Base-by-base conservation (phyloP, 2,329 filamentous ascomycete genomes). In the Cadophora gregata region DNA sequence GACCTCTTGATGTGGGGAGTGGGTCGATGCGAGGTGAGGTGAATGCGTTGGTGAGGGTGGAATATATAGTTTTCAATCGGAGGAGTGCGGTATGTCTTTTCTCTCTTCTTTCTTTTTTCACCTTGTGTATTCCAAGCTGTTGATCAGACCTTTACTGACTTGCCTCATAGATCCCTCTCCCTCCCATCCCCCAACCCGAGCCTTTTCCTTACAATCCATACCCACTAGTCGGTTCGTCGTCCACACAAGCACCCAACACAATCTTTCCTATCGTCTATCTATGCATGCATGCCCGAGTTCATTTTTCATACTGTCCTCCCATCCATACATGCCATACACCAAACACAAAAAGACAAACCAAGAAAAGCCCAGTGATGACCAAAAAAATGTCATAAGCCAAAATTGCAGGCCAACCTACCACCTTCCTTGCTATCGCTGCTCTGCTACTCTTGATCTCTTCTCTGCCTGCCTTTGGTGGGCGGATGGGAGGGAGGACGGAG, bases 21-120 rank as follows among this genome's bases (percentile, higher is more conserved):
- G n/a, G n/a, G 64, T 42, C 64, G 66, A 55, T 68, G 38, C 61
- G 68, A 65, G 38, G 63, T 62, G 59, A 59, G 58, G 64, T 50
- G 38, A 36, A 59, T 63, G 65, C 67, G 66, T 74, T 69, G 69
- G 63, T 75, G 75, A 76, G 53, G 69, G 71, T 65, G 63, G 67
- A 71, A 72, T 71, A 73, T 68, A 72, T 78, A 78, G 77, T 78
- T 78, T 78, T 78, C 77, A 78, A 78, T 78, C 77, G 74, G 75
- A 78, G 76, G 67, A 64, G 69, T 62, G 66, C 70, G 69, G 76
- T 77, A 72, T 60, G 71, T 70, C 38, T 36, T 38, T 16, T 64
- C 25, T 56, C 8, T 55, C 53, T 64, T 12, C 10, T 3, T 38
- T 38, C 16, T 33, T 3, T 31, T 56, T 59, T 33, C 5, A 47